phyloP scores from a whole-genome alignment of 163 green algal genomes.

The Chlorella variabilis region DNA sequence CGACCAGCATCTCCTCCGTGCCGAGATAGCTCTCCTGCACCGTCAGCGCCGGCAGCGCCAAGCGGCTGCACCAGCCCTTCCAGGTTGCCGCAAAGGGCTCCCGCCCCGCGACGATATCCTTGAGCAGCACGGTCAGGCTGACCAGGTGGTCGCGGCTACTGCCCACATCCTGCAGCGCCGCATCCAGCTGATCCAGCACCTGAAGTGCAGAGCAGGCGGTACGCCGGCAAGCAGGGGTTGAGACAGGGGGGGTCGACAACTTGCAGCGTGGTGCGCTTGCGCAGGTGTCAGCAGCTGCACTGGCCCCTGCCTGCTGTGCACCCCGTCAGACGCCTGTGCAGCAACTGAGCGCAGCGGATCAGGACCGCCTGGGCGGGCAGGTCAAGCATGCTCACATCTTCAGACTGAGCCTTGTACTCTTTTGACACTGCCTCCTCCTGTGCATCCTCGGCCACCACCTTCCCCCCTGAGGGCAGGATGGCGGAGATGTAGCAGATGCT shows the following conservation, averaged over 20 bases:
- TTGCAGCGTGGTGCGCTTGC: too few relatives aligned
- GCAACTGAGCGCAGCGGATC: too few relatives aligned
- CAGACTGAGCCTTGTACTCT: neutral
- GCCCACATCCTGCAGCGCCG: neutral
- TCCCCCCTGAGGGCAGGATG: neutral
- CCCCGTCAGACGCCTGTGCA: too few relatives aligned
- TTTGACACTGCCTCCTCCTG: neutral
- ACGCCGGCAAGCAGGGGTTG: neutral
- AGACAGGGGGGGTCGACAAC: too few relatives aligned
- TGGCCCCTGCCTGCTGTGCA: too few relatives aligned
- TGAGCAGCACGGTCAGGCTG: conserved; percentile 8
- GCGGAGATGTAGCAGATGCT: conserved; percentile 13
- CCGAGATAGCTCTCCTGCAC: conserved; percentile 8
- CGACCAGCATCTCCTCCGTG: neutral
- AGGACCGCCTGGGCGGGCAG: too few relatives aligned
- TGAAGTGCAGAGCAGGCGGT: neutral
- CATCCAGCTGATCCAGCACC: conserved; percentile 23
- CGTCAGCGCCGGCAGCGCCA: neutral
- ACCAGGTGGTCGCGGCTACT: conserved; percentile 4
- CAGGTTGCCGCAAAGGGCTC: neutral
- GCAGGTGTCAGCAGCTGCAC: too few relatives aligned
- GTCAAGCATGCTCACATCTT: conserved; percentile 4
- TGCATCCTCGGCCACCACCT: neutral
- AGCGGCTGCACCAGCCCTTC: neutral
- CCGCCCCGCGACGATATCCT: neutral